Conservation (phyloP, 1,139 yeast species). For the Pichia inconspicua region DNA sequence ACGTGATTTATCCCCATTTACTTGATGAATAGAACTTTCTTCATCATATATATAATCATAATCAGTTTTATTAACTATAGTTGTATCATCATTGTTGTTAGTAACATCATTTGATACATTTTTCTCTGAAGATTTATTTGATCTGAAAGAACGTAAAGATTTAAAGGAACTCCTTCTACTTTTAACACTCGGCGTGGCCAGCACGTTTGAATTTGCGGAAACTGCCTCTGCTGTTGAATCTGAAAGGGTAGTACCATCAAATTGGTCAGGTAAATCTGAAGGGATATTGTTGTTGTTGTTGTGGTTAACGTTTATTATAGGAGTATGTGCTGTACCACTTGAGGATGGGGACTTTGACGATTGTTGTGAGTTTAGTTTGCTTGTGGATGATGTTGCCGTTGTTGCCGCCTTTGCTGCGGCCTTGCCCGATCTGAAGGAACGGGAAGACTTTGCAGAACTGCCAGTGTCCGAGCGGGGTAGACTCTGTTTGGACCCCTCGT, state of each 20-base stretch:
- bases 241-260: not conserved
- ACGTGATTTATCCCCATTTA: not conserved
- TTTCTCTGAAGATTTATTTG: constrained; percentile 17
- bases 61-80: constrained; percentile 5
- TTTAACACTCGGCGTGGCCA: constrained; percentile 3
- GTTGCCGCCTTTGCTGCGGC: not conserved
- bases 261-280: not conserved
- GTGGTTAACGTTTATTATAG: too few relatives aligned
- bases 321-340: too few relatives aligned
- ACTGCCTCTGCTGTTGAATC: not conserved
- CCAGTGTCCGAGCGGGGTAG: constrained; percentile 26
- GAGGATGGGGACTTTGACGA: not conserved
- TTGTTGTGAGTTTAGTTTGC: not conserved
- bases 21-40: constrained; percentile 4
- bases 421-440: constrained; percentile 19
- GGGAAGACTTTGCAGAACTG: constrained; percentile 23
- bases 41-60: constrained; percentile 14
- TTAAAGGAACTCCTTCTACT: constrained; percentile 25
- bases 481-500: constrained; percentile 26
- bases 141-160: constrained; percentile 17
- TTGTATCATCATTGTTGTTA: not conserved
- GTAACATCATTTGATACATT: constrained; percentile 7
- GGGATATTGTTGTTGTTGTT: not conserved
- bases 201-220: not conserved
- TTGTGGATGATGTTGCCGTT: too few relatives aligned